Base-by-base conservation (phyloP, 495 filamentous ascomycete species). In the Daldinia childiae region DNA sequence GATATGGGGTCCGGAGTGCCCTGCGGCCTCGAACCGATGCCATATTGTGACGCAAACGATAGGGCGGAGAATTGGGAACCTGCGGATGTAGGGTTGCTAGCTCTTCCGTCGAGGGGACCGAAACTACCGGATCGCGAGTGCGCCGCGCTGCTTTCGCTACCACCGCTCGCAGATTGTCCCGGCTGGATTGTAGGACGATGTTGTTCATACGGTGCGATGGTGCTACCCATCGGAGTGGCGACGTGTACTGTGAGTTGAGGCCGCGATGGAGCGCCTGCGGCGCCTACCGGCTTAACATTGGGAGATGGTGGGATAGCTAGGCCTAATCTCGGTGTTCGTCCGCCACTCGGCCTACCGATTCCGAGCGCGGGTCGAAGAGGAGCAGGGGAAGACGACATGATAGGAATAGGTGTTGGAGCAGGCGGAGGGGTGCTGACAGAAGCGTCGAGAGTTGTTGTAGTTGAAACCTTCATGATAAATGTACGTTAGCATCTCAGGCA, bases 241-340 rank as follows among this genome's bases (percentile, higher is more conserved):
- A 97, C 84, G 71, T 91, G 90, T 17, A 97, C 86, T 56, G 88
- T 86, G 15, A 93, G 94, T 17, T 64, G 84, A 76, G 56, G 78
- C 45, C 69, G 80, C 69, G 64, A 68, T 60, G 69, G 75, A 58
- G 71, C 69, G 38, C 76, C 76, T 45, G 67, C 74, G 8, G 81
- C 82, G 41, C 80, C 80, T 27, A 91, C 87, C 4, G 93, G 92
- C 79, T 93, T 91, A 62, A 83, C 88, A 81, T 87, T 93, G 51
- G 93, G 90, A 26, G 93, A 95, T 1, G 90, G 90, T 32, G 94
- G 94, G 34, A 97, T 97, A 21, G 93, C 91, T 55, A 97, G 86
- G 32, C 93, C 94, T 55, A 97, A 85, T 73, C 93, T 90, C 21
- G 94, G 94, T 45, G 90, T 83, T 76, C 91, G 85, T 26, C 86